Evolutionary conservation across 1,284 basidiomycete genomes (phyloP).

Genomic region (Melampsora larici-populina): DNA sequence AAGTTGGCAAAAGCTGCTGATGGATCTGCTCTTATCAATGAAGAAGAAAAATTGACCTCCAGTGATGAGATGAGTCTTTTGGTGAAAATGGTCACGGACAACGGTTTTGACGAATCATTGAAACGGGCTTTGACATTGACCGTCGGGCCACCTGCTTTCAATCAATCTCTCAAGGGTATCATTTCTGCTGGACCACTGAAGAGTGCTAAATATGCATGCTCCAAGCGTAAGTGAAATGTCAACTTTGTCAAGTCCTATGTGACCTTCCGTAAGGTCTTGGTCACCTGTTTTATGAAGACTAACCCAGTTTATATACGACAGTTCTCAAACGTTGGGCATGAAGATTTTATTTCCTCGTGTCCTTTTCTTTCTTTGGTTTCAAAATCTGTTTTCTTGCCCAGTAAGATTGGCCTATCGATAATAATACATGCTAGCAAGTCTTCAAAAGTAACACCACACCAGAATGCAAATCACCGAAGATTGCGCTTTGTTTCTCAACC

Average conservation of each 20-base stretch:
- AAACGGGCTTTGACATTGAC: constrained; percentile 68
- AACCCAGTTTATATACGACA: background rate
- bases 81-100: constrained; percentile 8
- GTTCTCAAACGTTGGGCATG: background rate
- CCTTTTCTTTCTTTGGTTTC: too few relatives aligned
- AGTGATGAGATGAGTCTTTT: constrained; percentile 21
- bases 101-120: background rate
- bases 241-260: background rate
- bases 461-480: too few relatives aligned
- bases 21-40: background rate
- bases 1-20: constrained; percentile 1
- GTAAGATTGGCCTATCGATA: too few relatives aligned
- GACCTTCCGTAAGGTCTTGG: background rate
- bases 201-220: constrained; percentile 68
- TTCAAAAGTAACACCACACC: too few relatives aligned
- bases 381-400: too few relatives aligned
- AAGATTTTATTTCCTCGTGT: background rate
- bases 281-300: background rate
- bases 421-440: too few relatives aligned
- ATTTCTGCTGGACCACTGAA: constrained; percentile 76
- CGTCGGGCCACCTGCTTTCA: constrained; percentile 74
- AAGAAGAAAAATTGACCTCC: background rate
- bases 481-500: too few relatives aligned
- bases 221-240: constrained; percentile 58
- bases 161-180: constrained; percentile 81